Base-by-base conservation (phyloP, 2,329 filamentous ascomycete species). In the Diaporthe humulicola region DNA sequence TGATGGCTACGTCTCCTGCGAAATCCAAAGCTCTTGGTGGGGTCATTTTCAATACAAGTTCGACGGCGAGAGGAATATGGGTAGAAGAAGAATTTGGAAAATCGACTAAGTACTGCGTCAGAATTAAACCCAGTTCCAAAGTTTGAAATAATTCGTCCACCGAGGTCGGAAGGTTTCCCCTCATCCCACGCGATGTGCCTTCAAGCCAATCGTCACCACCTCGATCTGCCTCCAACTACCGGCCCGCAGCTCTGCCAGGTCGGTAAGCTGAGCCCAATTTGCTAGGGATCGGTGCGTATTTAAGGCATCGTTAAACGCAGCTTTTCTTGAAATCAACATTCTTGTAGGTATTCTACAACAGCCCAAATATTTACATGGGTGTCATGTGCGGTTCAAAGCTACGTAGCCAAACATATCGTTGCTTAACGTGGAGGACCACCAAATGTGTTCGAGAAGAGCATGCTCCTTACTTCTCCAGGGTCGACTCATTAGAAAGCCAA, bases 1-100 rank as follows among this genome's bases (percentile, higher is more conserved):
- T 81, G 33, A 83, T 79, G 40, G 81, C 81, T 8, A 83, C 81
- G 17, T 82, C 80, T 0, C 81, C 79, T 0, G 75, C 70, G 67
- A 83, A 79, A 67, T 82, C 78, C 19, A 82, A 77, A 4, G 79
- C 76, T 74, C 64, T 57, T 5, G 74, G 74, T 4, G 76, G 74
- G 25, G 73, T 40, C 75, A 78, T 79, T 25, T 22, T 14, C 0
- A 22, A 30, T 10, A 61, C 3, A 28, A 6, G 0, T 1, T 15
- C 17, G 25, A 1, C 1, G 1, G 28, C 8, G 9, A 17, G 0
- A 17, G 36, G 8, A 3, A 48, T 48, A 48, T 48, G 4, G 19
- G 19, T 48, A 22, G 17, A 10, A 48, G 42, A 48, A 2, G 42
- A 19, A 48, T 48, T 10, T 50, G 38, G 10, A 8, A 10, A 10